Evolutionary conservation across 1,284 basidiomycete genomes (phyloP), one percentile per base, ranked within the genome.

Genomic region (Ustilago trichophora): DNA sequence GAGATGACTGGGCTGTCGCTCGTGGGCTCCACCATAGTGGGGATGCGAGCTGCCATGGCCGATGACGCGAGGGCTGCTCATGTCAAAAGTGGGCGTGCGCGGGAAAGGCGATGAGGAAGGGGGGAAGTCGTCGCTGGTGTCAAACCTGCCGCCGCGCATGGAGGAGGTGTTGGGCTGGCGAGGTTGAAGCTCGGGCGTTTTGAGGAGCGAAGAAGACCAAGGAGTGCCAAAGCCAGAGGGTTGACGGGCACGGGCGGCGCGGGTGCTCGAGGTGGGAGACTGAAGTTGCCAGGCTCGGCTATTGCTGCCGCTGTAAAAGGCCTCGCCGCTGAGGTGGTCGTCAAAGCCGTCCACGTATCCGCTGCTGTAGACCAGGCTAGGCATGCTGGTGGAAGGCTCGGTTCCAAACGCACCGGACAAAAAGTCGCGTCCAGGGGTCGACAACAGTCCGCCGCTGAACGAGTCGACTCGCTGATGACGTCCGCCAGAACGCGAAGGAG

Each of bases 61-160:
- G n/a, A 58, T 21, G 44, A 59, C 65, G 4, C 67, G 46, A 19
- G 67, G 67, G 46, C 67, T 69, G 60, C 53, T 47, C 51, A 53
- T 47, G 46, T 71, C 67, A 25, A 71, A 67, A 13, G 71, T 73
- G 25, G 71, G 71, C 12, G 71, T 73, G 16, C 63, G 42, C 21
- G 71, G 71, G 58, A 73, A 73, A 1, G 71, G 71, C 27, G 68
- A 71, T 2, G 71, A 66, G 33, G 67, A 66, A 13, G 59, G 67
- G 21, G 60, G 64, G 31, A 69, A 50, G 33, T 62, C 58, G 47
- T 62, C 65, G 50, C 53, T 47, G 22, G 34, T 25, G 32, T 63
- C 65, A 19, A 43, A 53, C 36, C 48, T 40, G 35, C 62, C 59
- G 10, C 44, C 47, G 0, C 64, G 54, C 51, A 68, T 31, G 37